Conservation (phyloP, 441 rosid genomes). For the Melastoma candidum region DNA sequence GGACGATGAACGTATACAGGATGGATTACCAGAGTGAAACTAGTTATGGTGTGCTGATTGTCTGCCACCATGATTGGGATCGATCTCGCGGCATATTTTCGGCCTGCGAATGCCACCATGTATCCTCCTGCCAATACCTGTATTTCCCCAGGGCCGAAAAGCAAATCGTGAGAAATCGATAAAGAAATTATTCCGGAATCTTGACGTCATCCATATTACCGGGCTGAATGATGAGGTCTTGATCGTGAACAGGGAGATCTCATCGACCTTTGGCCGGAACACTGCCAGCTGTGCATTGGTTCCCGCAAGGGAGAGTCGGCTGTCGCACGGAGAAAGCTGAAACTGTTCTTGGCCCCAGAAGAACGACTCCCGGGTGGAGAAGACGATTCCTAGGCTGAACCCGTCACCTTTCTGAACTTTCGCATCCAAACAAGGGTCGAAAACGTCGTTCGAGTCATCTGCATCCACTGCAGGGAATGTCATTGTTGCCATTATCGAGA, state of each 20-base stretch:
- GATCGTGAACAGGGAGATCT: constrained; percentile 75
- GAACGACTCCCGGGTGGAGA: constrained; percentile 57
- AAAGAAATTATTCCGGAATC: too few relatives aligned
- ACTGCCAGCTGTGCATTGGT: constrained; percentile 49
- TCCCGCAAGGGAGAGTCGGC: constrained; percentile 46
- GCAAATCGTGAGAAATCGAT: neutral
- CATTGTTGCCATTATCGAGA: constrained; percentile 11
- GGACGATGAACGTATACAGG: neutral
- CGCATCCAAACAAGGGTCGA: constrained; percentile 61
- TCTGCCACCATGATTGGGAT: constrained; percentile 52
- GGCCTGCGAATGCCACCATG: constrained; percentile 88
- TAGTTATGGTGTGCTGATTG: constrained; percentile 40
- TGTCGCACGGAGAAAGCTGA: constrained; percentile 85
- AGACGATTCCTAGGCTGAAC: constrained; percentile 68
- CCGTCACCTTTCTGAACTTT: constrained; percentile 58
- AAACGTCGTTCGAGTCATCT: constrained; percentile 43
- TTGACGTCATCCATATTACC: constrained; percentile 24
- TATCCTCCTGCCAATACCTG: constrained; percentile 51
- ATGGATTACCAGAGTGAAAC: constrained; percentile 67
- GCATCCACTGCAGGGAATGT: constrained; percentile 25
- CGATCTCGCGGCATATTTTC: constrained; percentile 85
- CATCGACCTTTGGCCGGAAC: constrained; percentile 73
- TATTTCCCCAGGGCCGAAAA: neutral
- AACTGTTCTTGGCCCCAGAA: constrained; percentile 28
- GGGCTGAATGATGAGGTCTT: constrained; percentile 33